Evolutionary conservation across 1,139 yeast species (phyloP).

Genomic region (Yamadazyma pseudoaaseri): DNA sequence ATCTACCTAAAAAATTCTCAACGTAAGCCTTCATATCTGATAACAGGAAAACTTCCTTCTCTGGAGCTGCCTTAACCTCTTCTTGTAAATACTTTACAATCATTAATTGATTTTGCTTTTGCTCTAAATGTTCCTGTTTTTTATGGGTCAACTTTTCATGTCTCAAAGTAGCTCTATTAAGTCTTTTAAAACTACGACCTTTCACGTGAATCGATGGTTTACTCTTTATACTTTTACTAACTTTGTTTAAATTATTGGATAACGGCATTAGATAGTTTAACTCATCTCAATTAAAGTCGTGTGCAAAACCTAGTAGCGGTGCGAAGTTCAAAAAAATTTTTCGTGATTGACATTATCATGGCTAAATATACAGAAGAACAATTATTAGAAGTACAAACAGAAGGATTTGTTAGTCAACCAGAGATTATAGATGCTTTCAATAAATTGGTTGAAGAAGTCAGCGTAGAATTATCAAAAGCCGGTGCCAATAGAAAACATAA

Average conservation of each 20-base stretch:
- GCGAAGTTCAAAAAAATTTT: not conserved
- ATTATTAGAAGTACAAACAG: conserved; percentile 54
- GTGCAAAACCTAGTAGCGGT: too few relatives aligned
- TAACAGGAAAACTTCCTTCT: conserved; percentile 41
- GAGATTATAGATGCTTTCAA: conserved; percentile 65
- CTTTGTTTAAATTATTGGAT: conserved; percentile 70
- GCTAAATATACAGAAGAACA: conserved; percentile 71
- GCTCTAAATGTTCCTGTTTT: conserved; percentile 55
- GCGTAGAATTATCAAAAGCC: conserved; percentile 21
- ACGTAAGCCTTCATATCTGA: conserved; percentile 63
- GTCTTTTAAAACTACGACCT: conserved; percentile 83
- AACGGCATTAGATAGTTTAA: conserved; percentile 57
- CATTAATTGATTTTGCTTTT: conserved; percentile 56
- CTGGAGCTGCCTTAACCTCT: conserved; percentile 47
- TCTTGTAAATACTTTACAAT: conserved; percentile 67
- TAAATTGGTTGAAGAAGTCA: conserved; percentile 64
- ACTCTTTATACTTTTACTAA: conserved; percentile 61
- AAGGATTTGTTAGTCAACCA: conserved; percentile 59
- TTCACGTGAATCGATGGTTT: conserved; percentile 76
- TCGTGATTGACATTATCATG: conserved; percentile 4
- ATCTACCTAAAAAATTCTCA: conserved; percentile 63
- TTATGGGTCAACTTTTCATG: conserved; percentile 65
- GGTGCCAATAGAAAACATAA: conserved; percentile 31
- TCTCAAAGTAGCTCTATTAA: conserved; percentile 82
- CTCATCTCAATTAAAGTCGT: conserved; percentile 12